Base-by-base conservation (phyloP, 2,329 filamentous ascomycete genomes). In the Chlorencoelia australis region DNA sequence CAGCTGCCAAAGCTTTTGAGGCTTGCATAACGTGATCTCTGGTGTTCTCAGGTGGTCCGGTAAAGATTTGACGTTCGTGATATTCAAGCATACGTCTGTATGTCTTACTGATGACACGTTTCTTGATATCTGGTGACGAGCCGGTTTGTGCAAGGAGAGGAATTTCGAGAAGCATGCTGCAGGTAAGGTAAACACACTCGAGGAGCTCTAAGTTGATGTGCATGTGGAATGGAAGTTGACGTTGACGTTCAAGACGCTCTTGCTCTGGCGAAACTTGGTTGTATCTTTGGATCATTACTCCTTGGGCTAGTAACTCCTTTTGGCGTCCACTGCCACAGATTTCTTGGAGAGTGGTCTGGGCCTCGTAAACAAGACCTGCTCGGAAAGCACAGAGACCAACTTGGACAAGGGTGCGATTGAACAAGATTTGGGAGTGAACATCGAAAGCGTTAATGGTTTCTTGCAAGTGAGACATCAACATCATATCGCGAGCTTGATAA, bases 21-120 rank as follows among this genome's bases (percentile, higher is more conserved):
- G 88, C 89, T 68, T 96, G 93, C 85, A 98, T 96, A 55, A 98
- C 89, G 57, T 96, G 91, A 63, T 98, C 91, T 51, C 91, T 82
- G 18, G 93, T 98, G 70, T 98, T 98, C 72, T 98, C 91, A 1
- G 91, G 89, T 8, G 91, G 91, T 1, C 91, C 91, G 17, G 88
- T 96, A 70, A 98, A 98, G 61, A 98, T 94, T 62, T 98, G 91
- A 54, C 91, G 81, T 75, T 98, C 91, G 62, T 96, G 91, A 69
- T 98, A 98, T 65, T 98, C 93, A 50, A 98, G 76, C 83, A 98
- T 94, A 50, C 91, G 86, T 53, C 91, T 84, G 73, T 96, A 98
- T 3, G 91, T 96, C 75, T 98, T 98, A 72, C 88, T 95, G 61
- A 98, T 96, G 55, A 96, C 77, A 45, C 89, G 79, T 75, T 95